Base-by-base conservation (phyloP, 768 basidiomycete genomes). In the Trametes cingulata region DNA sequence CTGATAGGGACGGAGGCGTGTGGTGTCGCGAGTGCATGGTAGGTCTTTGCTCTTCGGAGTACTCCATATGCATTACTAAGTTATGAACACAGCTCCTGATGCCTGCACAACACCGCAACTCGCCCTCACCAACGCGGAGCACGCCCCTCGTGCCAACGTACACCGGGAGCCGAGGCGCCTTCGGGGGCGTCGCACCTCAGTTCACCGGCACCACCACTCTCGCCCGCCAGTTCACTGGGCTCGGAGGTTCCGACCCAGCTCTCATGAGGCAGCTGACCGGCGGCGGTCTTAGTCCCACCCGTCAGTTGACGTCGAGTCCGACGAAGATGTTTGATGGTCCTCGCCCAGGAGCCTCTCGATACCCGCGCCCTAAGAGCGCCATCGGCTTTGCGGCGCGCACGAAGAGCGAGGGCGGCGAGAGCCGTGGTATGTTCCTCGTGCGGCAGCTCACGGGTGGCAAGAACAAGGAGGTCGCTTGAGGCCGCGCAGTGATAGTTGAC, bases 21-120 rank as follows among this genome's bases (percentile, higher is more conserved):
- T 93, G 90, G 88, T 94, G 92, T 72, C 80, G 90, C 66, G 91
- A 92, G 73, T 94, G 92, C 71, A 76, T 86, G 68, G 91, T 93
- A 64, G 75, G 85, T 75, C 35, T 55, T 54, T 40, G 1, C 24
- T 51, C 8, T 33, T 35, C 27, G 13, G 25, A 15, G 33, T 25
- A 19, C 35, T 35, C n/a, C 8, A 2, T 20, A 27, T 36, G 56
- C 40, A 52, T 61, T 61, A 19, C 54, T 66, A 54, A 56, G 65
- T 35, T 42, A 51, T 48, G n/a, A 17, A 29, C 17, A 46, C 53
- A 90, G 88, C 75, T 88, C 25, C 73, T 89, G 15, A 77, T 89
- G 47, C 83, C 83, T 27, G 50, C 65, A 19, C 75, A 77, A 39
- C 69, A 78, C 52, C 80, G 82, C 42, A 77, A 83, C 0, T 81